These are phyloP conservation scores for Yamadazyma paraphyllophila DNA, from an alignment of 805 yeast genomes.

Conservation along the genomic window DNA sequence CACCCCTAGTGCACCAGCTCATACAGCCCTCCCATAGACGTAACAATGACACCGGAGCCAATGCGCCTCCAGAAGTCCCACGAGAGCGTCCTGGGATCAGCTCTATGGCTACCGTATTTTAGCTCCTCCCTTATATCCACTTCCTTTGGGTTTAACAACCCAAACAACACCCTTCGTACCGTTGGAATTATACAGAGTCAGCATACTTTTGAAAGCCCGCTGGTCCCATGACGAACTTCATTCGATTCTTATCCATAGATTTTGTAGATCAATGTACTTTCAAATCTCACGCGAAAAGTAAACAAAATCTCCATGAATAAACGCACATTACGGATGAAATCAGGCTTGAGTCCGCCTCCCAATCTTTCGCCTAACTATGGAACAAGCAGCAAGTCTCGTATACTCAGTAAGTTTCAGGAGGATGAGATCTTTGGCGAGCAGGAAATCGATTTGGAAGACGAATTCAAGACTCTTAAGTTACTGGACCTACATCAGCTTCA, in stretches of 20 bases:
- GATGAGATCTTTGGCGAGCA: constrained; percentile 30
- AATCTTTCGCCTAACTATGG: constrained; percentile 1
- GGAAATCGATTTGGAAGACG: constrained; percentile 22
- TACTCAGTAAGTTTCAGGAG: constrained; percentile 22
- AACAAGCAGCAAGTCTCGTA: constrained; percentile 13
- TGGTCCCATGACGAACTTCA: too few species aligned
- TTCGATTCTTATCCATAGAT: too few species aligned
- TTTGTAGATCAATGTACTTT: too few species aligned
- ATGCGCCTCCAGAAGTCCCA: constrained; percentile 47
- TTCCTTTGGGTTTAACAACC: too few species aligned
- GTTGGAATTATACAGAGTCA: too few species aligned
- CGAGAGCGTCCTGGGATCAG: constrained; percentile 28
- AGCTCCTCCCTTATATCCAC: too few species aligned
- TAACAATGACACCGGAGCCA: constrained; percentile 64
- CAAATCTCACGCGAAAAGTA: not conserved
- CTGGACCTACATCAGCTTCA: constrained; percentile 6
- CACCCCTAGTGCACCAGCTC: constrained; percentile 22
- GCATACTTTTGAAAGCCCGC: too few species aligned
- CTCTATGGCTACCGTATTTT: constrained; percentile 15
- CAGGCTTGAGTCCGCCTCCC: constrained; percentile 13
- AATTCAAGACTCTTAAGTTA: constrained; percentile 24
- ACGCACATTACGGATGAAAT: constrained; percentile 7
- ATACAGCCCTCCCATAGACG: constrained; percentile 61
- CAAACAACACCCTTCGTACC: too few species aligned
- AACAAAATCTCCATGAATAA: constrained; percentile 5